Base-by-base conservation (phyloP, 768 basidiomycete genomes). In the Crassisporium funariophilum region DNA sequence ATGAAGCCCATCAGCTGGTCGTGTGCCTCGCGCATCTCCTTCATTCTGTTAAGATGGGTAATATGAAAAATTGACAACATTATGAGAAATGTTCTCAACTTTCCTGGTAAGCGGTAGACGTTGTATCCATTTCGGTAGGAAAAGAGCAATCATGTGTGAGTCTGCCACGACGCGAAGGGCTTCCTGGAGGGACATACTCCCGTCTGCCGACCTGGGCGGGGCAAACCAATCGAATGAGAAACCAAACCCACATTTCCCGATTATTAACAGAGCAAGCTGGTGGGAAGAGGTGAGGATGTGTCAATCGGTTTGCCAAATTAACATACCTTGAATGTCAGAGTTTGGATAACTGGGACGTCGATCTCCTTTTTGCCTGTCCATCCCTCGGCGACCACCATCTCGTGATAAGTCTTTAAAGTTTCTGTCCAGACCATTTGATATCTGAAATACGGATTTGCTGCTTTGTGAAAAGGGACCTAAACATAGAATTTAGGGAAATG, bases 211-310 rank as follows among this genome's bases (percentile, higher is more conserved):
- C 10, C 45, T 61, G 0, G 75, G 69, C 19, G 73, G 74, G 5
- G 65, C 56, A 6, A 54, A 52, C 76, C 75, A 77, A 24, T 62
- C 62, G 41, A 75, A 72, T 0, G 65, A 56, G 31, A 77, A 70
- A 3, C 77, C 78, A 38, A 78, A 77, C 2, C 72, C 76, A 46
- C 76, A 78, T 53, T 61, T 69, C 8, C 69, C 71, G 17, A 79
- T 67, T 10, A 76, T 57, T 12, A 77, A 51, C 9, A 77, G 64
- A 4, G 76, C 70, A 12, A 75, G 47, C 76, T 78, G 29, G 27
- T 42, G 15, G 2, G 4, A 35, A 20, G 37, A 24, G 33, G n/a
- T n/a, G 15, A 22, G 16, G 4, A 50, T 17, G 12, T 21, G n/a
- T 22, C n/a, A 39, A 16, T 19, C 37, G 4, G 8, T 12, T 17